Percentiles rank a stretch among this genome's conserved stretches.
phyloP scores from a whole-genome alignment of 108 stramenopile species.

The Nitzschia inconspicua region DNA sequence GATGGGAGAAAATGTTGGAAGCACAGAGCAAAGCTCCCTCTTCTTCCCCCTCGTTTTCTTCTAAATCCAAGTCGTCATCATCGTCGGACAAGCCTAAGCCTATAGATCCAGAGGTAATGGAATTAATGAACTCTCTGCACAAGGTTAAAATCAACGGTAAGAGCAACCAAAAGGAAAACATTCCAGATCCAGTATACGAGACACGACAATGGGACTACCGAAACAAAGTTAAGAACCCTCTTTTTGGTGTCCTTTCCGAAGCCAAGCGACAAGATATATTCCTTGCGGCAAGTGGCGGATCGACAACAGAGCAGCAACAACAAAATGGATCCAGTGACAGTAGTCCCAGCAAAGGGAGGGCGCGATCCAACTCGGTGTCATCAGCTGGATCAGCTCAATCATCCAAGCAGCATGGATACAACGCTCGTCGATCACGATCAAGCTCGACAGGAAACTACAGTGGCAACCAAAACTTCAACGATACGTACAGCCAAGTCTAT shows the following conservation, averaged over 20 bases:
- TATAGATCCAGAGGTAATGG: slow-evolving; percentile 14
- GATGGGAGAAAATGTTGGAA: slow-evolving; percentile 40
- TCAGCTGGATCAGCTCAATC: too few species aligned
- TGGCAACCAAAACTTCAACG: slow-evolving; percentile 28
- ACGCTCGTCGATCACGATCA: slow-evolving; percentile 12
- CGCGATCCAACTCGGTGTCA: slow-evolving; percentile 33
- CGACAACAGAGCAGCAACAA: not conserved
- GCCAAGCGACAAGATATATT: slow-evolving; percentile 29
- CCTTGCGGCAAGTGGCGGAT: not conserved
- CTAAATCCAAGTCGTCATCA: not conserved
- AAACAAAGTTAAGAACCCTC: slow-evolving; percentile 40
- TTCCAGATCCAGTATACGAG: slow-evolving; percentile 44
- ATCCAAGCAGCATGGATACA: not conserved
- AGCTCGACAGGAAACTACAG: not conserved
- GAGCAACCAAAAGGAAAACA: not conserved
- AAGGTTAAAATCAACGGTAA: slow-evolving; percentile 7
- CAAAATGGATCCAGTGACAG: not conserved
- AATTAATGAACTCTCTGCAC: slow-evolving; percentile 13
- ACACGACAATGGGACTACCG: slow-evolving; percentile 81
- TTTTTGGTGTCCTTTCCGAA: slow-evolving; percentile 39
- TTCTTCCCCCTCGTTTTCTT: not conserved
- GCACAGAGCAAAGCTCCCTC: slow-evolving; percentile 26
- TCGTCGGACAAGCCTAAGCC: not conserved
- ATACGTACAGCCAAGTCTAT: slow-evolving; percentile 33
- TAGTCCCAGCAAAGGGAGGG: slow-evolving; percentile 3